Conservation (phyloP, 495 filamentous ascomycete genomes). For the Darksidea phi region DNA sequence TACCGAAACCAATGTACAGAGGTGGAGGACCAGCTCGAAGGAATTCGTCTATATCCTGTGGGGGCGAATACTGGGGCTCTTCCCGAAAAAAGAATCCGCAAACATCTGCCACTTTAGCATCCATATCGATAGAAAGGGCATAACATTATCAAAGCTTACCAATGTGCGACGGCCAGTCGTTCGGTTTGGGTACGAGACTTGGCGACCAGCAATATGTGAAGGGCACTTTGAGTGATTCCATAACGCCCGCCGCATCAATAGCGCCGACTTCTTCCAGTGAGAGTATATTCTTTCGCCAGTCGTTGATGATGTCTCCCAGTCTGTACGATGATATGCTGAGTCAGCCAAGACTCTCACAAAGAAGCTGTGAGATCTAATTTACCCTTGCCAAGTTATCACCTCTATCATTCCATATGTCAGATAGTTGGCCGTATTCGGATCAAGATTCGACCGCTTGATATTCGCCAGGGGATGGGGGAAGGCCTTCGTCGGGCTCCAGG, state of each 20-base stretch:
- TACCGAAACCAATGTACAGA: conserved; percentile 94
- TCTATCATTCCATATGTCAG: conserved; percentile 96
- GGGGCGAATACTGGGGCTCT: conserved; percentile 69
- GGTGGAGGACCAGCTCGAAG: conserved; percentile 87
- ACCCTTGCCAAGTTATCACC: conserved; percentile 92
- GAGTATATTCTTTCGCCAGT: conserved; percentile 69
- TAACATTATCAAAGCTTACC: not conserved
- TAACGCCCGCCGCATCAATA: not conserved
- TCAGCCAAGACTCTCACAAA: too few relatives aligned
- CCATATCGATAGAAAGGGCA: conserved; percentile 72
- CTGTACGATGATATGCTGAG: too few relatives aligned
- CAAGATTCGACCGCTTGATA: conserved; percentile 82
- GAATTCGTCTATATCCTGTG: conserved; percentile 66
- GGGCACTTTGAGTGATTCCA: conserved; percentile 64
- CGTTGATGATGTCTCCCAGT: conserved; percentile 85
- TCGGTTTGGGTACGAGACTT: conserved; percentile 89
- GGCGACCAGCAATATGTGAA: conserved; percentile 56
- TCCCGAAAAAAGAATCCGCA: conserved; percentile 96
- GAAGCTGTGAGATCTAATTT: too few relatives aligned
- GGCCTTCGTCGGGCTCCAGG: conserved; percentile 89
- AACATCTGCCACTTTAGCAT: conserved; percentile 89
- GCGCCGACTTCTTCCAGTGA: not conserved
- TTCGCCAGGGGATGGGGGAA: conserved; percentile 96
- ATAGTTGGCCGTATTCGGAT: conserved; percentile 77
- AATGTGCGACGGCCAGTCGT: conserved; percentile 97